Evolutionary conservation across 1,284 basidiomycete species (phyloP).

Genomic region (Marasmius sp.): DNA sequence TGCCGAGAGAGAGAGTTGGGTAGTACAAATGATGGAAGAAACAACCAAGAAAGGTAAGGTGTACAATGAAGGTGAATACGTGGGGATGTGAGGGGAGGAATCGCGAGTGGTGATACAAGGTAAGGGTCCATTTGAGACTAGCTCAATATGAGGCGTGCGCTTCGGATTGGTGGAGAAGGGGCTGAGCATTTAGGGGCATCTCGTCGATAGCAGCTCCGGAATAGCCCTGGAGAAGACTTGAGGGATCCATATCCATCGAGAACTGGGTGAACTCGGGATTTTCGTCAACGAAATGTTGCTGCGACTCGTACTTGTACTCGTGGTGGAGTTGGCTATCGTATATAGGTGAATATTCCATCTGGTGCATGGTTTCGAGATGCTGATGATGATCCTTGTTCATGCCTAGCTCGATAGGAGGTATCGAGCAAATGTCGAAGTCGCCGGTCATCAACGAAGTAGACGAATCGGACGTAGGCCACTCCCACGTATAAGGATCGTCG

Average conservation of each 20-base stretch:
- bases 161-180: background rate
- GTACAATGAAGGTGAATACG: too few relatives aligned
- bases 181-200: background rate
- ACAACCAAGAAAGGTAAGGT: too few relatives aligned
- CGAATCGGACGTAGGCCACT: background rate
- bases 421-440: constrained; percentile 12
- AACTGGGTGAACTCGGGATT: background rate
- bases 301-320: background rate
- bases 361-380: background rate
- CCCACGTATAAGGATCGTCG: constrained; percentile 5
- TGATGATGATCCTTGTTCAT: constrained; percentile 2
- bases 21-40: too few relatives aligned
- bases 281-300: background rate
- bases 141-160: background rate
- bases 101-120: too few relatives aligned
- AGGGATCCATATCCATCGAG: background rate
- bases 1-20: too few relatives aligned
- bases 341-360: background rate
- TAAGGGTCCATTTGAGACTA: background rate
- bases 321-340: background rate
- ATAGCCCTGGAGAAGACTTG: background rate
- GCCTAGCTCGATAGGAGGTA: constrained; percentile 8
- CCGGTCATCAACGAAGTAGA: constrained; percentile 6
- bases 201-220: background rate
- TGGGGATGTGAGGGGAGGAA: too few relatives aligned